Evolutionary conservation across 139 green algal genomes (phyloP).

Genomic region (Desmodesmus armatus): DNA sequence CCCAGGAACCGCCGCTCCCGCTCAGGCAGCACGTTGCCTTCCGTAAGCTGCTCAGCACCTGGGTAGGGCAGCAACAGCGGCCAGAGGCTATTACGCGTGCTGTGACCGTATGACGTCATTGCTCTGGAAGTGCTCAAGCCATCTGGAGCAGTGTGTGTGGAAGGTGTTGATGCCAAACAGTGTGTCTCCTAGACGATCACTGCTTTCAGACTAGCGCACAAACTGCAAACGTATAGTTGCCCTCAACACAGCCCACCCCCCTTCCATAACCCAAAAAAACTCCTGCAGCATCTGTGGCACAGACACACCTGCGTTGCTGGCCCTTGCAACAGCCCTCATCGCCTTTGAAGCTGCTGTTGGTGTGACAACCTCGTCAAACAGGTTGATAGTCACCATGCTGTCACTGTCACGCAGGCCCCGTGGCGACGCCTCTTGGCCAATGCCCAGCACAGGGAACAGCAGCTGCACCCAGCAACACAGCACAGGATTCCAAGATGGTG

Average conservation of each 20-base stretch:
- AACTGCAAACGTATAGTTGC: too few species aligned
- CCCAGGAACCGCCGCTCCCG: slow-evolving; percentile 69
- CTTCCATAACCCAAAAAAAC: too few species aligned
- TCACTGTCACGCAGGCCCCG: slow-evolving; percentile 48
- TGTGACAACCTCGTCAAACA: slow-evolving; percentile 70
- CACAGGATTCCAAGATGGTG: too few species aligned
- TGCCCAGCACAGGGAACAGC: slow-evolving; percentile 43
- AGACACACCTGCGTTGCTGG: not conserved
- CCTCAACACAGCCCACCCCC: too few species aligned
- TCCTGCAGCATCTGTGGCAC: not conserved
- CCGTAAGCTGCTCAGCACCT: slow-evolving; percentile 25
- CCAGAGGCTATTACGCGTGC: too few species aligned
- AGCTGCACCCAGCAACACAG: slow-evolving; percentile 25
- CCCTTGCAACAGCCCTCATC: not conserved
- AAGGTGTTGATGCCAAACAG: too few species aligned
- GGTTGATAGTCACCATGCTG: slow-evolving; percentile 65
- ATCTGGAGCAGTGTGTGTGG: too few species aligned
- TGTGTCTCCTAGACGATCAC: too few species aligned
- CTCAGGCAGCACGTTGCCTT: slow-evolving; percentile 51
- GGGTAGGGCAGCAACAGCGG: too few species aligned
- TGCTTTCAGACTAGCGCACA: too few species aligned
- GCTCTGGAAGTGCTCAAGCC: too few species aligned
- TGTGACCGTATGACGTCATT: too few species aligned
- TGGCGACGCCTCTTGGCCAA: slow-evolving; percentile 44
- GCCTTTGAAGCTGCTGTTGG: slow-evolving; percentile 32